Percentiles rank a stretch among this genome's conserved stretches.
phyloP scores from a whole-genome alignment of 2,329 filamentous ascomycete species.

The Bipolaris zeicola region DNA sequence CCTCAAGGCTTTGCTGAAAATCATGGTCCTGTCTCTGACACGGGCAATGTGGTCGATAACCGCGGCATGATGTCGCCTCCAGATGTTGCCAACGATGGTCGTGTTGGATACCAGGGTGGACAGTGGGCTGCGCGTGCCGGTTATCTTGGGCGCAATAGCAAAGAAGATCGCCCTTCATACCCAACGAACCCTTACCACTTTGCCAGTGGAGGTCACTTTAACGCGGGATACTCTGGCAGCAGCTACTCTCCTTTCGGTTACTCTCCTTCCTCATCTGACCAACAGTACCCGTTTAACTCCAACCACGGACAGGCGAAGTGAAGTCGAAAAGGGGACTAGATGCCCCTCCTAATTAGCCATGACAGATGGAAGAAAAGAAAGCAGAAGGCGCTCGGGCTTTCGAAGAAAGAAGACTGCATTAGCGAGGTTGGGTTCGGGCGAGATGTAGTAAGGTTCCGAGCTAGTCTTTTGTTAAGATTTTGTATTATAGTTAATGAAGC shows the following conservation, averaged over 20 bases:
- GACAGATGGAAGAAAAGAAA: background rate
- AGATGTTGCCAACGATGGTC: conserved; percentile 24
- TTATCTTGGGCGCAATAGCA: conserved; percentile 26
- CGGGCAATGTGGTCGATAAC: conserved; percentile 15
- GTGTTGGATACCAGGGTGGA: conserved; percentile 19
- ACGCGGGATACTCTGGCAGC: conserved; percentile 20
- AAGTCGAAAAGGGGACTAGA: background rate
- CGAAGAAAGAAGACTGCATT: background rate
- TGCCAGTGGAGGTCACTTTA: conserved; percentile 20
- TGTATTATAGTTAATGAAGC: background rate
- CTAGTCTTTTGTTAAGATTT: background rate
- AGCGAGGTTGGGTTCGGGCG: background rate
- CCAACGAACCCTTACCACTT: conserved; percentile 31
- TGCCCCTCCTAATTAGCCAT: background rate
- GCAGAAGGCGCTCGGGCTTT: background rate
- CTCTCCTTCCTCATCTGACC: conserved; percentile 21
- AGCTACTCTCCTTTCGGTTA: conserved; percentile 25
- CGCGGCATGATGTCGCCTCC: conserved; percentile 13
- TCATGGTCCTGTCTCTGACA: conserved; percentile 22
- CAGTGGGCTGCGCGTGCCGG: conserved; percentile 22
- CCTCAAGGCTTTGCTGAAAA: conserved; percentile 30
- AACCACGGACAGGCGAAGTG: conserved; percentile 23
- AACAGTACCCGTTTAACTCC: conserved; percentile 22
- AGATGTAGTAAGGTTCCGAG: background rate
- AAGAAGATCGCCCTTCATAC: conserved; percentile 29